phyloP scores from a whole-genome alignment of 2,329 filamentous ascomycete species.

The Lachnellula cervina region DNA sequence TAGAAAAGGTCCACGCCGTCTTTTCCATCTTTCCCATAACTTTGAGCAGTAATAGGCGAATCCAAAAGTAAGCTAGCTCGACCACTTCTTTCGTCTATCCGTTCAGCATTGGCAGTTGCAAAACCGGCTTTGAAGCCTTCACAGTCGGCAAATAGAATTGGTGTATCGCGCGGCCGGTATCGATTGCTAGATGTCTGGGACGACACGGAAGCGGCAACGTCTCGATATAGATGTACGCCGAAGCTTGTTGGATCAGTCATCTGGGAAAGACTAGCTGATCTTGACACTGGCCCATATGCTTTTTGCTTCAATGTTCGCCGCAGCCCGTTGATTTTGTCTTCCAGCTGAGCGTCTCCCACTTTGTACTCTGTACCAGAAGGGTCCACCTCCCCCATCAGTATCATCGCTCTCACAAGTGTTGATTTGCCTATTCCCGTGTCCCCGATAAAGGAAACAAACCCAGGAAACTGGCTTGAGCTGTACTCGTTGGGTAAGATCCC shows the following conservation, averaged over 20 bases:
- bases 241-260: conserved; percentile 19
- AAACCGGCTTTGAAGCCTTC: conserved; percentile 20
- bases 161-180: conserved; percentile 2
- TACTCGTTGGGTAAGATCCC: conserved; percentile 6
- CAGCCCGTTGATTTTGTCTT: conserved; percentile 1
- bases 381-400: conserved; percentile 15
- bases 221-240: conserved; percentile 22
- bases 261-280: conserved; percentile 8
- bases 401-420: conserved; percentile 20
- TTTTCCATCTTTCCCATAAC: conserved; percentile 15
- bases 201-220: conserved; percentile 1
- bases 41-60: conserved; percentile 3
- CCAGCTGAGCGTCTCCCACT: background rate
- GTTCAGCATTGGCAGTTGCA: conserved; percentile 14
- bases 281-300: conserved; percentile 12
- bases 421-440: conserved; percentile 22
- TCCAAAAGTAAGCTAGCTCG: conserved; percentile 3
- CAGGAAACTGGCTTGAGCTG: conserved; percentile 15
- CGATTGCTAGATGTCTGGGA: background rate
- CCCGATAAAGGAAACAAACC: conserved; percentile 24
- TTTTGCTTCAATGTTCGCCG: conserved; percentile 3
- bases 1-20: conserved; percentile 23
- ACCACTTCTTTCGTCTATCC: background rate
- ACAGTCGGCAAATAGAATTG: conserved; percentile 22
- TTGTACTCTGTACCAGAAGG: conserved; percentile 3